Evolutionary conservation across 371 early-diverging fungal species (phyloP), one percentile per base, ranked within the genome.

Genomic region (Apophysomyces variabilis): DNA sequence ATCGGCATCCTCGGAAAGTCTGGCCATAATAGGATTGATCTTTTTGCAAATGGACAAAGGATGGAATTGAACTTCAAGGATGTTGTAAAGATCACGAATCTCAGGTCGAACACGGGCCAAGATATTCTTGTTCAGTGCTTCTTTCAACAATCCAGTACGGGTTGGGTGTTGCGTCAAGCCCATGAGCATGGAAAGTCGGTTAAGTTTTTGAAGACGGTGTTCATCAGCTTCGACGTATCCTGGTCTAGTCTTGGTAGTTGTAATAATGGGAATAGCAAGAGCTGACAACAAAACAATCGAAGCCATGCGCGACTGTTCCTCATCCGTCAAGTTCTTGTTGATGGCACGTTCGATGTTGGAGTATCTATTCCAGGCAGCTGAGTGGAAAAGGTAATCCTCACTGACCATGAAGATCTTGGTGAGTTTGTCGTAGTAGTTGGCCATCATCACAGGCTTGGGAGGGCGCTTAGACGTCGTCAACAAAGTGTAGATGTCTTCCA

Each of bases 371-470:
- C 94, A 95, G 46, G 97, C 94, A 44, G 99, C 98, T 39, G 99
- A 96, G 66, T 96, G 95, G 93, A 96, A 98, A 64, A 99, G 87
- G 73, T 93, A 94, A 85, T 99, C 96, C 61, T 96, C 96, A 57
- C 95, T 93, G 76, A 95, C 96, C 87, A 92, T 88, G 75, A 99
- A 95, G 75, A 98, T 95, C 70, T 91, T 89, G 61, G 97, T 93
- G 61, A 99, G 86, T 84, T 96, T 96, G 73, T 97, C 95, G 83
- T 98, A 98, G 77, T 98, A 99, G 85, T 93, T 95, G 61, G 96
- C 96, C 92, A 98, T 92, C 90, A 96, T 95, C 70, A 84, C 79
- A 18, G 94, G 87, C 89, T 96, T 95, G 68, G 97, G 95, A 57
- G 94, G 87, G 66, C 93, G 90, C 87, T 96, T 93, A 62, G 95